Evolutionary conservation across 495 filamentous ascomycete genomes (phyloP), one percentile per base, ranked within the genome.

Genomic region (Astrocystis sublimbata): DNA sequence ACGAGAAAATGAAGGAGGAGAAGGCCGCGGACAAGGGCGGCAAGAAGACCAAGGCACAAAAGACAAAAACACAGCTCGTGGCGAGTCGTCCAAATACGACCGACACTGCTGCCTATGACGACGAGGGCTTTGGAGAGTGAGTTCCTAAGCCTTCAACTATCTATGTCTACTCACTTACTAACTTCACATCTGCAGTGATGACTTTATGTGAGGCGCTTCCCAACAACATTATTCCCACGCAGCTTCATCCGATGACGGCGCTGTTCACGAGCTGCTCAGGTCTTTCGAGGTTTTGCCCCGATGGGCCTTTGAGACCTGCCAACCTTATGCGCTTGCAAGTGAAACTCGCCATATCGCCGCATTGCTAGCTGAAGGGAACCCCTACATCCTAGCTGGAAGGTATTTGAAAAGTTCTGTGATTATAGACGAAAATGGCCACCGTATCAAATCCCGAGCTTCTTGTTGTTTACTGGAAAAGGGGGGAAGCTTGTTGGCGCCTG

Each of bases 1-100:
- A 99, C 70, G 96, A 99, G 85, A 97, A 94, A 84, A 91, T 97
- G 91, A 96, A 91, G 81, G 94, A 97, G 77, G 96, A 99, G 85
- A 96, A 97, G 81, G 84, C 87, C 12, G 86, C 91, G 3, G 93
- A 97, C 65, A 98, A 97, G 82, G 90, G 90, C 24, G 91, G 87
- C 63, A 98, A 97, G 89, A 99, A 98, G 85, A 88, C 79, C 62
- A 97, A 97, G 83, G 91, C 91, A 9, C 89, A 89, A 42, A 97
- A 97, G 86, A 93, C 89, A 15, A 99, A 99, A 86, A 83, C 89
- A 41, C 87, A 85, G 17, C 79, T 99, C 33, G 87, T 88, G 10
- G 85, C 92, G 4, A 84, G 77, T 61, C 78, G 90, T 42, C 88
- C 92, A 65, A 80, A 82, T 6, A 85, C 78, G 57, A 81, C 86